phyloP scores from a whole-genome alignment of 2,329 filamentous ascomycete genomes.

The Claviceps cyperi region DNA sequence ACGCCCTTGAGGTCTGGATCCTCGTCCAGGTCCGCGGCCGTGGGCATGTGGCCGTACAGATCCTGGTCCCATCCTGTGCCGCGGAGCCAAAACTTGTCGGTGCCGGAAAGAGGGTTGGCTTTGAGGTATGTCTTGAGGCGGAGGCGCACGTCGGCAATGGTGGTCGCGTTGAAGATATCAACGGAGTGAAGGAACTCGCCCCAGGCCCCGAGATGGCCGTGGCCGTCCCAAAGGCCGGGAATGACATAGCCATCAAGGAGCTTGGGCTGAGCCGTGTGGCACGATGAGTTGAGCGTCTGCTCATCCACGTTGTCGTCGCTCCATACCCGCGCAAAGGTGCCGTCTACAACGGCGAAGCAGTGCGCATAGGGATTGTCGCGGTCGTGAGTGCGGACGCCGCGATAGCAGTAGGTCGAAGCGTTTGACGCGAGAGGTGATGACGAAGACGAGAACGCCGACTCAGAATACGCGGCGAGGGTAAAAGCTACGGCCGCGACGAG shows the following conservation, averaged over 20 bases:
- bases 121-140: slow-evolving; percentile 38
- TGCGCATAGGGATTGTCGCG: slow-evolving; percentile 23
- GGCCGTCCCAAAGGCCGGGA: slow-evolving; percentile 57
- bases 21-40: slow-evolving; percentile 41
- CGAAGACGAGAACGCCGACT: not conserved
- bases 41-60: slow-evolving; percentile 49
- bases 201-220: slow-evolving; percentile 52
- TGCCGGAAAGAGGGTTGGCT: slow-evolving; percentile 35
- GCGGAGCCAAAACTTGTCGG: slow-evolving; percentile 44
- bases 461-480: slow-evolving; percentile 17
- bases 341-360: slow-evolving; percentile 42
- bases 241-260: slow-evolving; percentile 36
- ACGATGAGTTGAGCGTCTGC: slow-evolving; percentile 4
- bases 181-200: slow-evolving; percentile 54
- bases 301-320: slow-evolving; percentile 15
- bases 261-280: not conserved
- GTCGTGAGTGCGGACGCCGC: slow-evolving; percentile 23
- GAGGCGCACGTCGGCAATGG: slow-evolving; percentile 37
- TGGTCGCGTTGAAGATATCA: slow-evolving; percentile 44
- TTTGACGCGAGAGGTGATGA: slow-evolving; percentile 1
- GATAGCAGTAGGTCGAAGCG: slow-evolving; percentile 24
- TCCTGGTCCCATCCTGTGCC: slow-evolving; percentile 61
- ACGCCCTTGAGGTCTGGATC: slow-evolving; percentile 36
- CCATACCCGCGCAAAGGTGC: slow-evolving; percentile 36
- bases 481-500: slow-evolving; percentile 15